Evolutionary conservation across 2,329 filamentous ascomycete genomes (phyloP).

Genomic region (Fusarium irregulare): DNA sequence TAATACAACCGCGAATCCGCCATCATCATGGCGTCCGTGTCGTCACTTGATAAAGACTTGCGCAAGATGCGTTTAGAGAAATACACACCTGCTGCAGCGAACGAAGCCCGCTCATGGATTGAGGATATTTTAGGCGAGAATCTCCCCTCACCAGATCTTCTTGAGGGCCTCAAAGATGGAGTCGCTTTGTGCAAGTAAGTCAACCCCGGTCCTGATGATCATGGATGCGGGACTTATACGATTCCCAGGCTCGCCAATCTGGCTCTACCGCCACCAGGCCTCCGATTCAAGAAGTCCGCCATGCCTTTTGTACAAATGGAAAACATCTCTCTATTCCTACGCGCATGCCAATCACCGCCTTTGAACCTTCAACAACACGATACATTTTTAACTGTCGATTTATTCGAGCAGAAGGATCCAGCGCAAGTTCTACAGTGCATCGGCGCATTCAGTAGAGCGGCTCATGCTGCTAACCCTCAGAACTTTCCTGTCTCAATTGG

Average conservation of each 20-base stretch:
- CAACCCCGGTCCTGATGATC: not conserved
- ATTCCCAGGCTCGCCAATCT: conserved; percentile 80
- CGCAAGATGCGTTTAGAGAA: conserved; percentile 90
- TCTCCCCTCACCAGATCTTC: conserved; percentile 78
- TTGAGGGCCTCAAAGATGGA: conserved; percentile 90
- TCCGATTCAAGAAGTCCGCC: conserved; percentile 89
- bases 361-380: conserved; percentile 93
- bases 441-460: conserved; percentile 88
- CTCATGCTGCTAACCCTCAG: conserved; percentile 77
- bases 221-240: conserved; percentile 35
- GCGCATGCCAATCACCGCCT: conserved; percentile 85
- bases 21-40: conserved; percentile 85
- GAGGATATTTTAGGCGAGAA: conserved; percentile 81
- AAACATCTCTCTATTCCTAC: conserved; percentile 96
- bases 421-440: conserved; percentile 95
- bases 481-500: conserved; percentile 83
- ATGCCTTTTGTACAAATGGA: conserved; percentile 99
- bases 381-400: conserved; percentile 94
- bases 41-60: conserved; percentile 94
- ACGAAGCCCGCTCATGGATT: conserved; percentile 87
- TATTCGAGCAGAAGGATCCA: conserved; percentile 95
- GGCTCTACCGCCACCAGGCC: conserved; percentile 77
- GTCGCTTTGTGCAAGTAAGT: conserved; percentile 90
- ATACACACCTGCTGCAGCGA: conserved; percentile 90
- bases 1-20: not conserved